These are phyloP conservation scores for Lipomyces kockii DNA, from an alignment of 805 yeast species.

Conservation along the genomic window DNA sequence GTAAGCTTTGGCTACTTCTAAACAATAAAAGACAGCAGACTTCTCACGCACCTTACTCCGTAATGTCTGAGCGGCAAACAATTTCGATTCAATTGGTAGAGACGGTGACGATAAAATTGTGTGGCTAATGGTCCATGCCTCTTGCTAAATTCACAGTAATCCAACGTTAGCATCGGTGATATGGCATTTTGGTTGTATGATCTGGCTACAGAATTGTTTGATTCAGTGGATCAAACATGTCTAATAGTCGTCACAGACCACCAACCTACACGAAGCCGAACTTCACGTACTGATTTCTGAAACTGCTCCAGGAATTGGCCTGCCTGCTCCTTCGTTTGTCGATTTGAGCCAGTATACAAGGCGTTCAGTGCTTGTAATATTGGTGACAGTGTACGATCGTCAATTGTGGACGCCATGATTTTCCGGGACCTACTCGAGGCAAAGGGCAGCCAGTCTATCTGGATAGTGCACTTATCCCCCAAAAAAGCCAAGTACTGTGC, in stretches of 20 bases:
- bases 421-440: neutral
- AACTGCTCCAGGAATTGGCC: slow-evolving; percentile 70
- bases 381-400: slow-evolving; percentile 29
- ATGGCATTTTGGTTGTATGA: neutral
- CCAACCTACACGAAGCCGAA: neutral
- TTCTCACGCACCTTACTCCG: slow-evolving; percentile 58
- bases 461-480: neutral
- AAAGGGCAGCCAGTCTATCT: slow-evolving; percentile 2
- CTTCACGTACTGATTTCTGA: slow-evolving; percentile 60
- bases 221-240: neutral
- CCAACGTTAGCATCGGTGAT: neutral
- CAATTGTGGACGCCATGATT: slow-evolving; percentile 14
- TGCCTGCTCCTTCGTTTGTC: slow-evolving; percentile 52
- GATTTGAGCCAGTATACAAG: slow-evolving; percentile 53
- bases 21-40: neutral
- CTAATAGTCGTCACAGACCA: neutral
- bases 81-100: slow-evolving; percentile 59
- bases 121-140: slow-evolving; percentile 77
- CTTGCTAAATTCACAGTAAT: slow-evolving; percentile 37
- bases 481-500: neutral
- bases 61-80: slow-evolving; percentile 91
- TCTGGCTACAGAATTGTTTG: neutral
- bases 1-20: neutral
- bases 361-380: slow-evolving; percentile 50
- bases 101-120: slow-evolving; percentile 42